These are phyloP conservation scores for Discostella stelligera DNA, from an alignment of 352 stramenopile species.

Conservation along the genomic window DNA sequence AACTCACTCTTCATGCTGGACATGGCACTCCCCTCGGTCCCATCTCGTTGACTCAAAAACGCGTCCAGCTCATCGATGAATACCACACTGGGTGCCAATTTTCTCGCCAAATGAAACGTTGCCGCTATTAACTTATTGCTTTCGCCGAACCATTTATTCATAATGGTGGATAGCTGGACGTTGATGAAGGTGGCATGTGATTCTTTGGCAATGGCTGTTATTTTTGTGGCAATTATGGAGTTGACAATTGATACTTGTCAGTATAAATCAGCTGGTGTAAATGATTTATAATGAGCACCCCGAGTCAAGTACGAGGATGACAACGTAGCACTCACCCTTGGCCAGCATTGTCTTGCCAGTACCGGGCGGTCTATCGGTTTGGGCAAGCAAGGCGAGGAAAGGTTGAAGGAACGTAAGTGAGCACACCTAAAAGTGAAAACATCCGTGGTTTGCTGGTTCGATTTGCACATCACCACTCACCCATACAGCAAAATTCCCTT, in stretches of 20 bases:
- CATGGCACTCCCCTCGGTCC: slow-evolving; percentile 54
- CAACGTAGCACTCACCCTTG: slow-evolving; percentile 60
- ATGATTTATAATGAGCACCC: too few relatives aligned
- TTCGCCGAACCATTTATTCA: slow-evolving; percentile 95
- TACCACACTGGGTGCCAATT: slow-evolving; percentile 94
- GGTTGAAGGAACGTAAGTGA: not conserved
- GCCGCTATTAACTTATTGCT: slow-evolving; percentile 93
- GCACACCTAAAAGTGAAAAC: too few relatives aligned
- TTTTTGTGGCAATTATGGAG: slow-evolving; percentile 89
- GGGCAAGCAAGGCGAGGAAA: not conserved
- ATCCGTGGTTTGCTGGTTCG: not conserved
- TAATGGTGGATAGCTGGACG: slow-evolving; percentile 89
- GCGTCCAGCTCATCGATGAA: slow-evolving; percentile 96
- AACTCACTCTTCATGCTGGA: slow-evolving; percentile 89
- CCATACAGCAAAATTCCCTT: slow-evolving; percentile 93
- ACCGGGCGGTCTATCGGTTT: slow-evolving; percentile 42
- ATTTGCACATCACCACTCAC: slow-evolving; percentile 31
- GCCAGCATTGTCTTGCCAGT: slow-evolving; percentile 47
- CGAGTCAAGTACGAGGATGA: slow-evolving; percentile 66
- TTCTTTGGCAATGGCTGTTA: slow-evolving; percentile 93
- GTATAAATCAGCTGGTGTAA: too few relatives aligned
- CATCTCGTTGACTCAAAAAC: slow-evolving; percentile 82
- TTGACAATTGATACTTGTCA: not conserved
- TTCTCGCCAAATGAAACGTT: slow-evolving; percentile 90
- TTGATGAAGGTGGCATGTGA: slow-evolving; percentile 92